Percentiles rank a stretch among this genome's conserved stretches.
Evolutionary conservation across 2,329 filamentous ascomycete genomes (phyloP).

Genomic region (Venturia nashicola): DNA sequence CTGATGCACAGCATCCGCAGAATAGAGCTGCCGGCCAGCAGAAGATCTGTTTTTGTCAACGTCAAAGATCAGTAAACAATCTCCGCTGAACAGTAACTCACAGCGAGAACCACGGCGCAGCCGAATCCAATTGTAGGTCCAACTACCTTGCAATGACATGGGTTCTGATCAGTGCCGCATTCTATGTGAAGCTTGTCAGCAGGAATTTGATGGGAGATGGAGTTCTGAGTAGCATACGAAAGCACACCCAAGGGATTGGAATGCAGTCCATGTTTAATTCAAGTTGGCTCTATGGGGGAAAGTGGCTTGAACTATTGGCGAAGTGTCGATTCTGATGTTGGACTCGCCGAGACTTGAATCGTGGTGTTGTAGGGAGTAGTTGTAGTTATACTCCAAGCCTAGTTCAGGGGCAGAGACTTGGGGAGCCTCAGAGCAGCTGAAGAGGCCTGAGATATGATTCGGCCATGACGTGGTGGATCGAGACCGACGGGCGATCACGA

Average conservation of each 20-base stretch:
- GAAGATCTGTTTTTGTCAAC: slow-evolving; percentile 27
- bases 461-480: not conserved
- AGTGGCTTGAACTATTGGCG: not conserved
- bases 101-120: slow-evolving; percentile 36
- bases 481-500: not conserved
- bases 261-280: not conserved
- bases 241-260: not conserved
- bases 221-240: not conserved
- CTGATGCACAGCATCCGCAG: slow-evolving; percentile 43
- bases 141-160: slow-evolving; percentile 44
- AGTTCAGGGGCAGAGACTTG: too few species aligned
- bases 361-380: not conserved
- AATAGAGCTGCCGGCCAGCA: slow-evolving; percentile 44
- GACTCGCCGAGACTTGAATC: not conserved
- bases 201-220: not conserved
- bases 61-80: not conserved
- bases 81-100: slow-evolving; percentile 22
- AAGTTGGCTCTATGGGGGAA: not conserved
- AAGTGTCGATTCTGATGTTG: not conserved
- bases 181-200: not conserved
- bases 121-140: slow-evolving; percentile 42
- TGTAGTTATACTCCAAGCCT: too few species aligned
- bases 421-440: too few species aligned
- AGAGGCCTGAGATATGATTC: not conserved
- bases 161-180: slow-evolving; percentile 38